These are phyloP conservation scores for Fomitiporia mediterranea DNA, from an alignment of 1,284 basidiomycete genomes.

Conservation along the genomic window DNA sequence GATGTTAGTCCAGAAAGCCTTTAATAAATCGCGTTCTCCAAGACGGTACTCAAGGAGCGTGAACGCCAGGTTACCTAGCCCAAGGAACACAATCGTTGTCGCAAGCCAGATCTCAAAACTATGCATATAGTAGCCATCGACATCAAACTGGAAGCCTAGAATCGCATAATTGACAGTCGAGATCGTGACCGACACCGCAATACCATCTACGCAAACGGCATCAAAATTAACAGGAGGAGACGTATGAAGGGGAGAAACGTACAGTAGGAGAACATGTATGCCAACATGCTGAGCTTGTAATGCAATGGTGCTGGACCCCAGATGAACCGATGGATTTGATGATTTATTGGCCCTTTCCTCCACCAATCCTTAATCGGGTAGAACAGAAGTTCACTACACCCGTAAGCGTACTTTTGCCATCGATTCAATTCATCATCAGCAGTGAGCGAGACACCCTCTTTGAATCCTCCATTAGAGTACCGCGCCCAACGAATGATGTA, in stretches of 20 bases:
- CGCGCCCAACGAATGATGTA: slow-evolving; percentile 83
- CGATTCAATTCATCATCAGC: slow-evolving; percentile 77
- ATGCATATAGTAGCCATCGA: slow-evolving; percentile 68
- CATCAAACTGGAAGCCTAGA: slow-evolving; percentile 57
- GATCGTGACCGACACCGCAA: slow-evolving; percentile 63
- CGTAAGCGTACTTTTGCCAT: slow-evolving; percentile 87
- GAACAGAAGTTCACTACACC: slow-evolving; percentile 72
- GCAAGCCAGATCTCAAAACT: slow-evolving; percentile 75
- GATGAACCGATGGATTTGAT: slow-evolving; percentile 71
- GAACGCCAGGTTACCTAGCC: slow-evolving; percentile 66
- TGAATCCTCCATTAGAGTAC: slow-evolving; percentile 75
- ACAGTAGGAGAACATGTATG: slow-evolving; percentile 84
- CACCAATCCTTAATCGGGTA: slow-evolving; percentile 72
- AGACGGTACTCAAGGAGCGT: slow-evolving; percentile 74
- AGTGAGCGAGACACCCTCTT: slow-evolving; percentile 81
- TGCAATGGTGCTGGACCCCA: slow-evolving; percentile 75
- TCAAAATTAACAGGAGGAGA: not conserved
- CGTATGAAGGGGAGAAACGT: not conserved
- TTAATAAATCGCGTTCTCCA: slow-evolving; percentile 52
- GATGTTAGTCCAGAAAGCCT: slow-evolving; percentile 57
- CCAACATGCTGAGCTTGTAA: slow-evolving; percentile 77
- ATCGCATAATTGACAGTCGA: slow-evolving; percentile 69
- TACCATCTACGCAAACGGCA: slow-evolving; percentile 42
- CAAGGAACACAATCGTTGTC: slow-evolving; percentile 71
- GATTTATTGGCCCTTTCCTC: slow-evolving; percentile 68